phyloP scores from a whole-genome alignment of 78 protist genomes.

The Salpingoeca rosetta region DNA sequence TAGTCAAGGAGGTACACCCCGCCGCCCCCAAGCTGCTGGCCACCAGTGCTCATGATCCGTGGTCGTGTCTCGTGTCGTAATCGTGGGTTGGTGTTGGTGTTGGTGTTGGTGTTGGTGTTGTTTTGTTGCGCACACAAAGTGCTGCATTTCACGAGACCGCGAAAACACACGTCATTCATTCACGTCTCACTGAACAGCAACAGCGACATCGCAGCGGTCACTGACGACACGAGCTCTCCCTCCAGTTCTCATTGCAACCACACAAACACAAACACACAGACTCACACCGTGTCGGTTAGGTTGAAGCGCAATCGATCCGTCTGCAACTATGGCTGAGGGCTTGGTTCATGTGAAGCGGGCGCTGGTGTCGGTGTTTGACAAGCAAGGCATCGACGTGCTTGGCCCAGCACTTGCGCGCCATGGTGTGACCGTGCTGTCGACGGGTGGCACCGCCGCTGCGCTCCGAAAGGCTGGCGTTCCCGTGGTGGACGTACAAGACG shows the following conservation, averaged over 20 bases:
- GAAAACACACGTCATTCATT: not conserved
- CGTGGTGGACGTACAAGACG: slow-evolving; percentile 39
- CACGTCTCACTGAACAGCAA: not conserved
- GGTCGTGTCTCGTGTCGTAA: too few relatives aligned
- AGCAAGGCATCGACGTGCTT: slow-evolving; percentile 52
- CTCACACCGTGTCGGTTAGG: too few relatives aligned
- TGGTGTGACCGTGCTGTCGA: slow-evolving; percentile 36
- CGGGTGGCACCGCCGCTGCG: slow-evolving; percentile 56
- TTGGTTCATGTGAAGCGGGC: slow-evolving; percentile 20
- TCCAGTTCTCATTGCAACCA: too few relatives aligned
- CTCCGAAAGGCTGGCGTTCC: slow-evolving; percentile 39
- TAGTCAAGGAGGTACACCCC: slow-evolving; percentile 43
- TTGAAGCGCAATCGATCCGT: too few relatives aligned
- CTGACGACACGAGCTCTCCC: too few relatives aligned
- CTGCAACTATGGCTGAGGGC: too few relatives aligned
- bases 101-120: not conserved
- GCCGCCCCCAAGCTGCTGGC: not conserved
- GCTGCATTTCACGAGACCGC: not conserved
- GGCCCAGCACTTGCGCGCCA: slow-evolving; percentile 9
- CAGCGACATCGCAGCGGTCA: too few relatives aligned
- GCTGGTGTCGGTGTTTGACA: slow-evolving; percentile 57
- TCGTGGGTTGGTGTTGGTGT: too few relatives aligned
- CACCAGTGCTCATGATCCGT: not conserved
- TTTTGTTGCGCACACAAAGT: not conserved
- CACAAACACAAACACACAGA: too few relatives aligned